phyloP scores from a whole-genome alignment of 176 grass and related monocot genomes.

The Eleusine coracana region DNA sequence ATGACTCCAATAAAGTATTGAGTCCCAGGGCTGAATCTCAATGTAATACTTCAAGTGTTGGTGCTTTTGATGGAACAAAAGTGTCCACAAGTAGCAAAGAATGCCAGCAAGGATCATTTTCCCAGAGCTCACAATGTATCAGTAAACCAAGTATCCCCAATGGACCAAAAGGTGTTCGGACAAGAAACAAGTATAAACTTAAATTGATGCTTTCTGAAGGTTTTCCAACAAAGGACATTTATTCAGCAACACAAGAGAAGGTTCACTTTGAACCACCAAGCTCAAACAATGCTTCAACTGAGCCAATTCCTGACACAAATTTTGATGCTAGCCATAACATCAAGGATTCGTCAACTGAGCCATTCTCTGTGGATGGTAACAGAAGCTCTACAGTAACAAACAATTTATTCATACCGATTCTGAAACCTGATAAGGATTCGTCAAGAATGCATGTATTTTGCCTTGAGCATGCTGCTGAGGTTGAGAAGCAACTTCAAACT shows the following conservation, averaged over 20 bases:
- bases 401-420: constrained; percentile 27
- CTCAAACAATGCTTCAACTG: constrained; percentile 36
- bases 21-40: constrained; percentile 28
- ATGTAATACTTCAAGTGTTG: constrained; percentile 35
- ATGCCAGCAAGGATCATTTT: constrained; percentile 33
- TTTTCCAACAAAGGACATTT: constrained; percentile 50
- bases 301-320: constrained; percentile 27
- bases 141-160: constrained; percentile 40
- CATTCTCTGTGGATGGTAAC: constrained; percentile 31
- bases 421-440: constrained; percentile 86
- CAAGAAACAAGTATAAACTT: constrained; percentile 56
- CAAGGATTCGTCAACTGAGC: not conserved
- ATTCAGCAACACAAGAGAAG: constrained; percentile 45
- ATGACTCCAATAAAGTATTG: constrained; percentile 28
- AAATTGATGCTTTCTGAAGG: constrained; percentile 59
- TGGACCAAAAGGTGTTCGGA: constrained; percentile 48
- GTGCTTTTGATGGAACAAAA: constrained; percentile 16
- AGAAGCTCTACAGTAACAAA: constrained; percentile 28
- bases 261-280: constrained; percentile 48
- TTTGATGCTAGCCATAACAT: constrained; percentile 41
- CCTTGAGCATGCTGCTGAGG: constrained; percentile 90
- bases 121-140: constrained; percentile 38
- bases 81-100: constrained; percentile 37
- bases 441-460: constrained; percentile 98
- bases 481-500: constrained; percentile 74